Percentiles rank a stretch among this genome's conserved stretches.
Evolutionary conservation across 768 basidiomycete genomes (phyloP).

Genomic region (Rhizopogon vesiculosus): DNA sequence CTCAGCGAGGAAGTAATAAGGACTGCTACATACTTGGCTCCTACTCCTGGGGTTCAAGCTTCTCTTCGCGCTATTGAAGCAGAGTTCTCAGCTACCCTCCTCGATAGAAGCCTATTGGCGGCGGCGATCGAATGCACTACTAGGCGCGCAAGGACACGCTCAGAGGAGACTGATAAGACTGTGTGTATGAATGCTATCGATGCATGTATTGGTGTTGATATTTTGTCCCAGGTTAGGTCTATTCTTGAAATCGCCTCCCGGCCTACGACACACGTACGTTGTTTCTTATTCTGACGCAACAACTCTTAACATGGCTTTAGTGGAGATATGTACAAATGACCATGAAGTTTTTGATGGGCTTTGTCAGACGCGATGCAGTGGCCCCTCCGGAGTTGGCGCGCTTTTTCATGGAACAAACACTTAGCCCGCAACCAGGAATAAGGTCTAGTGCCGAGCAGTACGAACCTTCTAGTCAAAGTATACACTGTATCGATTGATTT

Average conservation of each 20-base stretch:
- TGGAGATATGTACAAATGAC: conserved; percentile 83
- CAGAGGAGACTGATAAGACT: conserved; percentile 42
- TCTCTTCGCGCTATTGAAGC: conserved; percentile 43
- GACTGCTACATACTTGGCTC: conserved; percentile 55
- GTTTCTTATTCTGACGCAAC: not conserved
- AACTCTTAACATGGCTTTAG: conserved; percentile 32
- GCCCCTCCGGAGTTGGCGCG: conserved; percentile 48
- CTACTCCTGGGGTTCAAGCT: conserved; percentile 40
- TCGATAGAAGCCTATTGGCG: conserved; percentile 39
- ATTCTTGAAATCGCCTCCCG: conserved; percentile 57
- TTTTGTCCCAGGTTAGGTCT: conserved; percentile 42
- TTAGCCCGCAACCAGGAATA: conserved; percentile 70
- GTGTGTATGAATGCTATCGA: conserved; percentile 28
- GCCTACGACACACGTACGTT: conserved; percentile 69
- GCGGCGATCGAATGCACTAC: conserved; percentile 39
- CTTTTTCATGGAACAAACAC: conserved; percentile 61
- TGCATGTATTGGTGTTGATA: conserved; percentile 1
- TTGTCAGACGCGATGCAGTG: conserved; percentile 60
- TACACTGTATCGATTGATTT: not conserved
- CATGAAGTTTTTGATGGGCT: conserved; percentile 49
- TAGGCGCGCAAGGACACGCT: conserved; percentile 40
- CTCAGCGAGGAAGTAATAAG: conserved; percentile 62
- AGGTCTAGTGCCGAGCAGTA: conserved; percentile 64
- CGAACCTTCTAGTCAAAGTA: conserved; percentile 5
- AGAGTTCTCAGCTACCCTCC: conserved; percentile 43